Base-by-base conservation (phyloP, 805 yeast genomes). In the Ogataea dorogensis region DNA sequence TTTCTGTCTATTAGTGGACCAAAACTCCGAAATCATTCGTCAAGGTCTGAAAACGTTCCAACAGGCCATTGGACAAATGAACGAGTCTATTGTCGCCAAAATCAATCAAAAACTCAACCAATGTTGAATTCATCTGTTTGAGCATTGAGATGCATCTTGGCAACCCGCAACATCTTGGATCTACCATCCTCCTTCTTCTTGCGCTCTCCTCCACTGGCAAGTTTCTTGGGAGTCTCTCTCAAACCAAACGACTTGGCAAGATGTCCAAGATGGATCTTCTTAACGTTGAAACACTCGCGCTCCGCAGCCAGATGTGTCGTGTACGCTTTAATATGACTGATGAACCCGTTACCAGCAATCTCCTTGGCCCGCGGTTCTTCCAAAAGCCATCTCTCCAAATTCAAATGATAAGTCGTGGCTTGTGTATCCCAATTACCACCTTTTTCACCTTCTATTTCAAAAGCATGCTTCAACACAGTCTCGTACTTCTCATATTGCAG, bases 371-470 rank as follows among this genome's bases (percentile, higher is more conserved):
- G 54, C 1, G 71, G 59, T 50, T 85, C 86, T 46, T 77, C 93
- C 31, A 93, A 63, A 12, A 91, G 67, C 83, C 95, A 82, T 56
- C 97, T 70, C 65, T 93, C 99, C 9, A 88, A 75, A 37, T 83
- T 79, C 48, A 93, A 68, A 57, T 93, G 99, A 91, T 94, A 91
- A 2, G 96, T 86, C 0, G 99, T 94, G 4, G 97, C 98, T 51
- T 84, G 86, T 18, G 79, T 77, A 58, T 91, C 97, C 98, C 98
- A 94, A 49, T 47, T 59, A 19, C 64, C 63, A 42, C 67, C 54
- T 33, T 47, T 53, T 30, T 50, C 50, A 15, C 51, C 40, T 33
- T 47, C 31, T 33, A 36, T 46, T 36, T 56, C 54, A 19, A 47
- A 47, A 14, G 56, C 54, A 7, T 59, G 64, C 31, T 49, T 55